These are phyloP conservation scores for Phaeophleospora eucalypticola DNA, from an alignment of 2,329 filamentous ascomycete genomes.

Conservation along the genomic window DNA sequence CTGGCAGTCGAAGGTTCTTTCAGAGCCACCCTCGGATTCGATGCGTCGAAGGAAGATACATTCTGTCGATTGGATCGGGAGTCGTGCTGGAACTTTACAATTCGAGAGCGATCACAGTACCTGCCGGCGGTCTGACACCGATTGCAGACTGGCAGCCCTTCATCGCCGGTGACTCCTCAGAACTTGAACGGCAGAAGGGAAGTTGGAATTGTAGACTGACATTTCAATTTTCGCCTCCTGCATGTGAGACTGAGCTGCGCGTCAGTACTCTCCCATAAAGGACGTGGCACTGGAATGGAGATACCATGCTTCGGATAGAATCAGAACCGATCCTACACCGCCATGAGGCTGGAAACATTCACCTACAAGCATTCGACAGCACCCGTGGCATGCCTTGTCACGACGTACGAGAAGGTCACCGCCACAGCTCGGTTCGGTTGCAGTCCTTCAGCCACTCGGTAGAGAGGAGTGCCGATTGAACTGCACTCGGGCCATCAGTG, in stretches of 20 bases:
- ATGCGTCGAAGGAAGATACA: neutral
- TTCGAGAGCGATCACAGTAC: conserved; percentile 7
- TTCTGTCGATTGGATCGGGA: neutral
- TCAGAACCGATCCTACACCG: neutral
- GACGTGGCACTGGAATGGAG: neutral
- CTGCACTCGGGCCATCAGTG: too few relatives aligned
- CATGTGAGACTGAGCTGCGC: conserved; percentile 9
- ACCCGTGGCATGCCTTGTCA: neutral
- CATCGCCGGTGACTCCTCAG: too few relatives aligned
- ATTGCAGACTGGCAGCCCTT: conserved; percentile 4
- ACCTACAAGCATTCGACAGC: neutral
- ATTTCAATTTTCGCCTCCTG: conserved; percentile 12
- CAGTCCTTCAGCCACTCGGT: neutral
- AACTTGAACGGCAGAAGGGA: too few relatives aligned
- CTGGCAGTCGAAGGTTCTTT: neutral
- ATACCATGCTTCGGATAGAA: conserved; percentile 1
- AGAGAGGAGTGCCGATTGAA: too few relatives aligned
- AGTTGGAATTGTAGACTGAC: conserved; percentile 3
- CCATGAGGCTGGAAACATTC: too few relatives aligned
- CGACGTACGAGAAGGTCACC: neutral
- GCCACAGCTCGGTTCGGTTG: neutral
- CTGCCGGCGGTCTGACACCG: conserved; percentile 3
- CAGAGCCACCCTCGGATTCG: neutral
- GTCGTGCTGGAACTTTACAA: conserved; percentile 1
- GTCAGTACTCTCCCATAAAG: neutral